phyloP scores from a whole-genome alignment of 2,329 filamentous ascomycete species.

The Fusarium keratoplasticum region DNA sequence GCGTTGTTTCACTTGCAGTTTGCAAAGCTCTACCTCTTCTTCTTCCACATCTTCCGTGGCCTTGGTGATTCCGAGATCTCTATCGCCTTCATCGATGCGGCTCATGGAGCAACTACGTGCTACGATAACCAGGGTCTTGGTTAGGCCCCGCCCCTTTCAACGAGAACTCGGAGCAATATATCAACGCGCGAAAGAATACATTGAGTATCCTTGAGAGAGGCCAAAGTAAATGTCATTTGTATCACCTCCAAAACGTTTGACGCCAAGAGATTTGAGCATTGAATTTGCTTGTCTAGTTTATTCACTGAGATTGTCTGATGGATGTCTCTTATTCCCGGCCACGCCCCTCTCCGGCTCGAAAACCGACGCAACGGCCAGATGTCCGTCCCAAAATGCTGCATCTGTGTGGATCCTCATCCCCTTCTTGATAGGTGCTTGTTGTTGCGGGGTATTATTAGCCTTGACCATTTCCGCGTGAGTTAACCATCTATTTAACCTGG shows the following conservation, averaged over 20 bases:
- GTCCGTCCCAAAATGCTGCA: background rate
- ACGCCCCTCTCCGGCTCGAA: background rate
- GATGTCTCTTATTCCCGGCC: background rate
- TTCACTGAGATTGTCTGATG: background rate
- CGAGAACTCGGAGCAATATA: too few species aligned
- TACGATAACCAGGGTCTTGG: too few species aligned
- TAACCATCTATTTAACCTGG: background rate
- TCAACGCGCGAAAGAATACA: background rate
- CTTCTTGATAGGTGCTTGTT: background rate
- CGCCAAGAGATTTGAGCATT: background rate
- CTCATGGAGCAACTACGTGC: too few species aligned
- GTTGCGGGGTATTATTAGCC: background rate
- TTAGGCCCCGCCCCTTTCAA: too few species aligned
- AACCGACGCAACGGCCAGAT: background rate
- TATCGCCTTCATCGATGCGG: background rate
- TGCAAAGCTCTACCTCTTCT: background rate
- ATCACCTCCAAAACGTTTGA: background rate
- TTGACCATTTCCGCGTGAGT: background rate
- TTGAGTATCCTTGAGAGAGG: background rate
- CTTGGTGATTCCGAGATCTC: background rate
- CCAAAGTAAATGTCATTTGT: background rate
- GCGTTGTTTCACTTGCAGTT: background rate
- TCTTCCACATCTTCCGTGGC: background rate
- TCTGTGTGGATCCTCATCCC: background rate
- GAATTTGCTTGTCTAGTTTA: background rate